Conservation (phyloP, 768 basidiomycete species). For the Calocybe cyanea region DNA sequence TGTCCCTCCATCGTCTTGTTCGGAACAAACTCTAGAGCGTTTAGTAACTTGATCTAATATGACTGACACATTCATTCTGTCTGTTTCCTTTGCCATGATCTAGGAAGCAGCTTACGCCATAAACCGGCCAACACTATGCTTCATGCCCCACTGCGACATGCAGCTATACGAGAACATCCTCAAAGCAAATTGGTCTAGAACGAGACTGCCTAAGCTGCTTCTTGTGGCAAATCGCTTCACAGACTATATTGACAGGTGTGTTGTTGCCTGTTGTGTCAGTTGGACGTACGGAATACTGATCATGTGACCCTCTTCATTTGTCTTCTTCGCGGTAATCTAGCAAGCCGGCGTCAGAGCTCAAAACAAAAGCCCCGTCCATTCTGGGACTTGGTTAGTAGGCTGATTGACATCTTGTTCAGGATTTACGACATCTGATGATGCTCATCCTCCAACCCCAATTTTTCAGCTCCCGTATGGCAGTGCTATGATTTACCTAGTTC, state of each 20-base stretch:
- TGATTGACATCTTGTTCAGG: slow-evolving; percentile 5
- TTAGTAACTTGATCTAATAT: too few relatives aligned
- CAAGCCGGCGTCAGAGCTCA: slow-evolving; percentile 47
- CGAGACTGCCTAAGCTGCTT: slow-evolving; percentile 42
- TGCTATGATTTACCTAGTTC: slow-evolving; percentile 47
- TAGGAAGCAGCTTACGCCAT: slow-evolving; percentile 33
- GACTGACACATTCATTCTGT: too few relatives aligned
- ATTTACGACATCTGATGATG: neutral
- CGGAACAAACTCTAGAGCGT: neutral
- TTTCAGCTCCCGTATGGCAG: slow-evolving; percentile 47
- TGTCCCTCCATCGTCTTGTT: neutral
- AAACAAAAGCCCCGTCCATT: slow-evolving; percentile 49
- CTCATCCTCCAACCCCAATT: neutral
- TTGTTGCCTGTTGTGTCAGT: too few relatives aligned
- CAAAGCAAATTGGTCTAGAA: slow-evolving; percentile 53
- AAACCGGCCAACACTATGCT: slow-evolving; percentile 54
- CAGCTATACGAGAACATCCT: slow-evolving; percentile 65
- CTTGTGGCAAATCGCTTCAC: slow-evolving; percentile 63
- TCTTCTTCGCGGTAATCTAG: slow-evolving; percentile 29
- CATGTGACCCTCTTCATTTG: slow-evolving; percentile 3
- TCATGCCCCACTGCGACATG: slow-evolving; percentile 80
- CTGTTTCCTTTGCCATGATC: slow-evolving; percentile 4
- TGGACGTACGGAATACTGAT: too few relatives aligned
- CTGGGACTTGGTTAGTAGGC: slow-evolving; percentile 50
- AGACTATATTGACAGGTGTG: slow-evolving; percentile 66